phyloP scores from a whole-genome alignment of 345 rosid species.

The Bretschneidera sinensis region DNA sequence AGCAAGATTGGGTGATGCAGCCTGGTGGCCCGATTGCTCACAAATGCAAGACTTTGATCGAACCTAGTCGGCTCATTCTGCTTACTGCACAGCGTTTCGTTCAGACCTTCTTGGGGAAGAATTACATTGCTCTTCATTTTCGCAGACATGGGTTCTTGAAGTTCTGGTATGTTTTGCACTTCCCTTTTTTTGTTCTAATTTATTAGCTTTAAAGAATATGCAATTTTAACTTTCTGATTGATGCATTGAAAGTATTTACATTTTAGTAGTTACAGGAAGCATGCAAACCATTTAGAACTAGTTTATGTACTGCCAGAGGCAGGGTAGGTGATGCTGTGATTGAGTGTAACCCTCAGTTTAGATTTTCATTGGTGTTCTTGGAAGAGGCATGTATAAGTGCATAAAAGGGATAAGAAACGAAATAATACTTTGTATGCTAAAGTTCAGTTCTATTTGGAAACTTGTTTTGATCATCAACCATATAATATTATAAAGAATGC shows the following conservation, averaged over 20 bases:
- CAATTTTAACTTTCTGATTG: too few species aligned
- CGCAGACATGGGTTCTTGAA: constrained; percentile 94
- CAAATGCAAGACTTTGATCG: constrained; percentile 80
- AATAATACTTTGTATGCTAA: too few species aligned
- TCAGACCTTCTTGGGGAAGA: constrained; percentile 85
- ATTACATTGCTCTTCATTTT: constrained; percentile 82
- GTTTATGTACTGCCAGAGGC: neutral
- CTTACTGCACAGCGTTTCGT: constrained; percentile 86
- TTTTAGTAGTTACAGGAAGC: too few species aligned
- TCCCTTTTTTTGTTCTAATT: neutral
- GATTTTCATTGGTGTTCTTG: neutral
- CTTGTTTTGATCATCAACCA: too few species aligned
- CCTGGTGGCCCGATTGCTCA: constrained; percentile 93
- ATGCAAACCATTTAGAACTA: too few species aligned
- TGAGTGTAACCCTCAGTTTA: neutral
- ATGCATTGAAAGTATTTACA: too few species aligned
- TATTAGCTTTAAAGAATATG: neutral
- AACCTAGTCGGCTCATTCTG: constrained; percentile 71
- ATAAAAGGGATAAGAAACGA: neutral
- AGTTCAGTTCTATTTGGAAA: too few species aligned
- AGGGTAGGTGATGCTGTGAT: neutral
- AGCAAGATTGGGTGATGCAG: constrained; percentile 72
- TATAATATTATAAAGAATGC: too few species aligned
- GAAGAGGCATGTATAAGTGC: neutral
- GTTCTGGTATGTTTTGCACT: constrained; percentile 58